Percentiles rank a stretch among this genome's conserved stretches.
These are phyloP conservation scores for Neonectria sp. DNA, from an alignment of 2,329 filamentous ascomycete genomes.

Conservation along the genomic window DNA sequence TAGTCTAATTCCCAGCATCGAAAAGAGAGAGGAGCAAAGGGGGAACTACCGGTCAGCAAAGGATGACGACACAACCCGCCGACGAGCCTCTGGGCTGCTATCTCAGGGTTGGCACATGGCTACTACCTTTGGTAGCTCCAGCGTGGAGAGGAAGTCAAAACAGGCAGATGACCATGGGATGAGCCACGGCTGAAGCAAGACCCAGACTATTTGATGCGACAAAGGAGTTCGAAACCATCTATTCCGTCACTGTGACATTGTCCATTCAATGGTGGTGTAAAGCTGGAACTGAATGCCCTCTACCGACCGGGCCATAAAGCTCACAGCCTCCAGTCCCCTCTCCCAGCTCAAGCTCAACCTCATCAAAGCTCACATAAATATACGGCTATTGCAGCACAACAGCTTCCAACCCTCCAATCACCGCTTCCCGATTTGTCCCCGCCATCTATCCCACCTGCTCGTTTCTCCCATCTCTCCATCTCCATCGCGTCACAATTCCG, in stretches of 20 bases:
- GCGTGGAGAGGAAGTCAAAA: slow-evolving; percentile 32
- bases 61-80: slow-evolving; percentile 13
- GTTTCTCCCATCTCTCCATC: slow-evolving; percentile 7
- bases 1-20: no score
- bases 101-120: slow-evolving; percentile 28
- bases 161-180: slow-evolving; percentile 38
- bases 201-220: slow-evolving; percentile 1
- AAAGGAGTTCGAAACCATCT: not conserved
- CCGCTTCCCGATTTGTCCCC: slow-evolving; percentile 26
- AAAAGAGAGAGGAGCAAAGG: slow-evolving; percentile 1
- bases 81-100: not conserved
- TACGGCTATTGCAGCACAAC: not conserved
- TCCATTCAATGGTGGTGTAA: not conserved
- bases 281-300: not conserved
- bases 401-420: slow-evolving; percentile 36
- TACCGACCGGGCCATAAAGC: not conserved
- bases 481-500: slow-evolving; percentile 43
- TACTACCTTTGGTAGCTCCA: slow-evolving; percentile 18
- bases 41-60: no score
- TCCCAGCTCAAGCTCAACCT: not conserved
- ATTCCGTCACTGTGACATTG: slow-evolving; percentile 25
- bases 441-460: slow-evolving; percentile 13
- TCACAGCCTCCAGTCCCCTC: no score
- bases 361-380: not conserved
- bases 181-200: slow-evolving; percentile 12